These are phyloP conservation scores for Kwoniella europaea DNA, from an alignment of 768 basidiomycete species.

Conservation along the genomic window DNA sequence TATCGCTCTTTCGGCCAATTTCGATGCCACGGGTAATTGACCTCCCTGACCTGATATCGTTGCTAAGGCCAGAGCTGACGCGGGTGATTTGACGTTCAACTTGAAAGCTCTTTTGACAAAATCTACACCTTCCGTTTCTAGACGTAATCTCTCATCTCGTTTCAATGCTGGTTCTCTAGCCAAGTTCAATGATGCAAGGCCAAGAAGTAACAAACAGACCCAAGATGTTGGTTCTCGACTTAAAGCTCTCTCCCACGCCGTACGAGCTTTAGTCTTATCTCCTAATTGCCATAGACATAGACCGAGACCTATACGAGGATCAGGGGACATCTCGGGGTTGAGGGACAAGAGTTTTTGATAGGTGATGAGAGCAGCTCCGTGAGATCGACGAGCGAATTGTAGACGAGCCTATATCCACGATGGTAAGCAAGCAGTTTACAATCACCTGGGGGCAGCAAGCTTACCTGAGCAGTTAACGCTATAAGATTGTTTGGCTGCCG, in stretches of 20 bases:
- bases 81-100: slow-evolving; percentile 43
- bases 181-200: slow-evolving; percentile 81
- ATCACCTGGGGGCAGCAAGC: slow-evolving; percentile 16
- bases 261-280: slow-evolving; percentile 77
- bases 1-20: slow-evolving; percentile 89
- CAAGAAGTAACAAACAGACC: slow-evolving; percentile 79
- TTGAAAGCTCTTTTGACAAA: slow-evolving; percentile 70
- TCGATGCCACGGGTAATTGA: slow-evolving; percentile 69
- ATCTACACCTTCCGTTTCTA: slow-evolving; percentile 36
- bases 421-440: background rate
- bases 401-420: slow-evolving; percentile 73
- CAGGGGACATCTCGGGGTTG: slow-evolving; percentile 79
- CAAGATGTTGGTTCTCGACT: slow-evolving; percentile 75
- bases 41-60: slow-evolving; percentile 39
- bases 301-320: slow-evolving; percentile 94
- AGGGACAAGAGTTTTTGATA: slow-evolving; percentile 84
- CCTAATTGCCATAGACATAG: slow-evolving; percentile 90
- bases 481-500: slow-evolving; percentile 84
- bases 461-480: slow-evolving; percentile 82
- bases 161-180: slow-evolving; percentile 73
- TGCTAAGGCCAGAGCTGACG: slow-evolving; percentile 48
- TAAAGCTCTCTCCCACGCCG: slow-evolving; percentile 87
- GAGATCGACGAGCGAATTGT: slow-evolving; percentile 76
- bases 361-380: slow-evolving; percentile 75
- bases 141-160: slow-evolving; percentile 66